Evolutionary conservation across 1,284 basidiomycete genomes (phyloP).

Genomic region (Ustilago curta): DNA sequence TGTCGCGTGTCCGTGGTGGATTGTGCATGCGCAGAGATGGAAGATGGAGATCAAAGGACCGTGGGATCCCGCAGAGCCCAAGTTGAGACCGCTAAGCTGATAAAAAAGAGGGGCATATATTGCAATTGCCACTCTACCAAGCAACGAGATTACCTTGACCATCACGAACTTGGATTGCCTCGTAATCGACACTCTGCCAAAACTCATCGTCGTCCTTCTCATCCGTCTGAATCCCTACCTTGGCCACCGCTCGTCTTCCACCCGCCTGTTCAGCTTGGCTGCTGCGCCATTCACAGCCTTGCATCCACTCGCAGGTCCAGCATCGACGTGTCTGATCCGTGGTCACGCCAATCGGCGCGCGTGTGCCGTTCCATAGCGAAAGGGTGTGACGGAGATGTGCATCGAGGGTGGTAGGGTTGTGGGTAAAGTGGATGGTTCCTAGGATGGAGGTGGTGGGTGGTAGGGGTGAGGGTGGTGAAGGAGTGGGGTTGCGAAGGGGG

Average conservation of each 20-base stretch:
- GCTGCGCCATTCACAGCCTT: constrained; percentile 64
- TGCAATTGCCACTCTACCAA: no score
- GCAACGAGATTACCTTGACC: constrained; percentile 24
- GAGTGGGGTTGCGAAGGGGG: constrained; percentile 5
- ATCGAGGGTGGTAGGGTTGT: constrained; percentile 34
- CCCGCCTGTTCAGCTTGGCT: constrained; percentile 5
- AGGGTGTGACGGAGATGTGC: constrained; percentile 44
- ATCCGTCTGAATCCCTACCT: background rate
- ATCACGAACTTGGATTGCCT: constrained; percentile 21
- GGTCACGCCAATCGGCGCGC: constrained; percentile 45
- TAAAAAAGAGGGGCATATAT: background rate
- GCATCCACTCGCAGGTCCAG: constrained; percentile 58
- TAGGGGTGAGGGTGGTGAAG: constrained; percentile 5
- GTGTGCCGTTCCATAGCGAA: constrained; percentile 49
- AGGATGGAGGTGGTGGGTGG: constrained; percentile 18
- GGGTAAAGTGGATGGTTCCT: constrained; percentile 43
- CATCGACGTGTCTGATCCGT: constrained; percentile 50
- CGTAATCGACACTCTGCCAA: constrained; percentile 37
- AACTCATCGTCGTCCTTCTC: constrained; percentile 26
- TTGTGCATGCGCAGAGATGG: constrained; percentile 54
- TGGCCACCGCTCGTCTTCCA: background rate
- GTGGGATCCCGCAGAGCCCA: constrained; percentile 56
- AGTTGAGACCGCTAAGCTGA: constrained; percentile 9
- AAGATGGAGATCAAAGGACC: constrained; percentile 60
- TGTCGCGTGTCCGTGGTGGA: constrained; percentile 55